Base-by-base conservation (phyloP, 2,329 filamentous ascomycete species). In the Mycosphaerella sp. region DNA sequence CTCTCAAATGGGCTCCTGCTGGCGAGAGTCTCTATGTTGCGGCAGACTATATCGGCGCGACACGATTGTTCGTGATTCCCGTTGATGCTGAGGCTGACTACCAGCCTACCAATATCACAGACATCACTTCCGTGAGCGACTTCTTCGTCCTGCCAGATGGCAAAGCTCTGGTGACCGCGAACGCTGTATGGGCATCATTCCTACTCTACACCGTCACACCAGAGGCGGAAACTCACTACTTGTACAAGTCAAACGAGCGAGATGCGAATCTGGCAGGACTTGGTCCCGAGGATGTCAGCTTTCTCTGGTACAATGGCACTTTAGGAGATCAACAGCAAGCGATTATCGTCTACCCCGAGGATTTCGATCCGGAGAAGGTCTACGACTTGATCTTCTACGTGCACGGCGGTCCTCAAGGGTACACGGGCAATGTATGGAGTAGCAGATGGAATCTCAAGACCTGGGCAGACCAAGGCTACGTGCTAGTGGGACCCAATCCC, bases 391-490 rank as follows among this genome's bases (percentile, higher is more conserved):
- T 61, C 30, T 64, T 62, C 58, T 54, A 63, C 42, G 61, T 65
- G 39, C 63, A 66, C 37, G 63, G 63, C 34, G 63, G 63, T 12
- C 63, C 63, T 8, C 62, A 65, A 51, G 60, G 59, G 4, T 61
- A 55, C 52, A 62, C 62, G 41, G 58, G 55, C 13, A 61, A 64
- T 34, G 49, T 41, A 2, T 66, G 63, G 63, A 58, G 52, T 6
- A 63, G 59, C 4, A 49, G 62, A 17, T 66, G 63, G 62, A 66
- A 66, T 21, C 58, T 57, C 8, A 62, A 59, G 8, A 61, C 62
- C 0, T 66, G 59, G 50, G 62, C 63, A 1, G 63, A 66, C 41
- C 62, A 66, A 51, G 62, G 62, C n/a, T 66, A 64, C 43, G 61
- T 66, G 9, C 57, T 66, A n/a, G 43, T 66, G 1, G 53, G 58